phyloP scores from a whole-genome alignment of 2,329 filamentous ascomycete genomes.

The Fusarium verrucosum region DNA sequence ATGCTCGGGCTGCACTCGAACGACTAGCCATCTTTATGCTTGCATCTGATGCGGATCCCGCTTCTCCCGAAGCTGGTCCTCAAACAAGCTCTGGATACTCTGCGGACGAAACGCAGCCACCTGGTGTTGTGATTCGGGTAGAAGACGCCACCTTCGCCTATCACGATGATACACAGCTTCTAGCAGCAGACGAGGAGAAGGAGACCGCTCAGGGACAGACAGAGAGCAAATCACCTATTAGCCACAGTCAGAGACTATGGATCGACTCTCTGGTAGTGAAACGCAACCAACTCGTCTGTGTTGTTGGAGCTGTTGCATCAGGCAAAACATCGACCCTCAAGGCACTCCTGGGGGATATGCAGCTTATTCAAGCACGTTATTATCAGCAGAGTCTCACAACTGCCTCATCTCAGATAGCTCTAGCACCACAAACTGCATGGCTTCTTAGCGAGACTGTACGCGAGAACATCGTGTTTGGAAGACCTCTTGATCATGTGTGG shows the following conservation, averaged over 20 bases:
- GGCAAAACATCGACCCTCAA: conserved; percentile 16
- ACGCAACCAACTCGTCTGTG: conserved; percentile 10
- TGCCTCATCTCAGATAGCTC: conserved; percentile 13
- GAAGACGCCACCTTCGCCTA: conserved; percentile 12
- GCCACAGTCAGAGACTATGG: not conserved
- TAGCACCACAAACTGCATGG: conserved; percentile 18
- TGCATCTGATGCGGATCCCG: not conserved
- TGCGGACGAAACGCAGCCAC: rapidly evolving
- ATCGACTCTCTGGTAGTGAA: conserved; percentile 1
- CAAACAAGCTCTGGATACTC: not conserved
- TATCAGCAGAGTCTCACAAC: not conserved
- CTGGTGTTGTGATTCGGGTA: not conserved
- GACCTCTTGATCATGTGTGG: conserved; percentile 9
- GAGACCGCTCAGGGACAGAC: rapidly evolving
- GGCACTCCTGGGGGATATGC: conserved; percentile 14
- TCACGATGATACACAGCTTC: conserved; percentile 12
- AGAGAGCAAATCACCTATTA: not conserved
- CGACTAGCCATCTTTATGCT: conserved; percentile 9
- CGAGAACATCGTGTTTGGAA: conserved; percentile 19
- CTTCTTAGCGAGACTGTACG: conserved; percentile 17
- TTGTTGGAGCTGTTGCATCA: conserved; percentile 16
- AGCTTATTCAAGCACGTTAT: conserved; percentile 8
- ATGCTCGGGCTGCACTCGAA: conserved; percentile 20
- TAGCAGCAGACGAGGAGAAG: not conserved
- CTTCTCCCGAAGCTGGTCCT: rapidly evolving